These are phyloP conservation scores for Extremus antarcticus DNA, from an alignment of 495 filamentous ascomycete species.

Conservation along the genomic window DNA sequence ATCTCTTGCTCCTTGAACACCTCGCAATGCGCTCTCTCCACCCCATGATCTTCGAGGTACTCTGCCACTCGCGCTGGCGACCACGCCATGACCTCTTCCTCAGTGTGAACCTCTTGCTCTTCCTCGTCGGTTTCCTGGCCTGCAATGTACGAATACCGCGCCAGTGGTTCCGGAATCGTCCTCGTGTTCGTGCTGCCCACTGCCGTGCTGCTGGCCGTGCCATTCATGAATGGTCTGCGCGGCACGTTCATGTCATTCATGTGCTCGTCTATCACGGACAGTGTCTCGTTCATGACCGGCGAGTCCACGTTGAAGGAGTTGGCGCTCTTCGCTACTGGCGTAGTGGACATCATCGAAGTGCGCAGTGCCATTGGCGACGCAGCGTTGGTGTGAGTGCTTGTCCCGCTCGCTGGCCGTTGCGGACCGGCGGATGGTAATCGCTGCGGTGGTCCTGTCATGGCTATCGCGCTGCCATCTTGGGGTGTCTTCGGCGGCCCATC, in stretches of 20 bases:
- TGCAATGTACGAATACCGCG: slow-evolving; percentile 78
- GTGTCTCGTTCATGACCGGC: slow-evolving; percentile 89
- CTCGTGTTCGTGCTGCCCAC: too few species aligned
- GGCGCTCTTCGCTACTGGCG: slow-evolving; percentile 32
- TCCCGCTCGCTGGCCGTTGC: slow-evolving; percentile 25
- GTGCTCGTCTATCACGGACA: slow-evolving; percentile 96
- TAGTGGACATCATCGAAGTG: slow-evolving; percentile 3
- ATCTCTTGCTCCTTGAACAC: slow-evolving; percentile 96
- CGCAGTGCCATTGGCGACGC: slow-evolving; percentile 11
- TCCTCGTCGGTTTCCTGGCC: slow-evolving; percentile 49
- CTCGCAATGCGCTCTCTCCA: slow-evolving; percentile 78
- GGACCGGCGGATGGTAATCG: slow-evolving; percentile 24
- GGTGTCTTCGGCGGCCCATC: slow-evolving; percentile 11
- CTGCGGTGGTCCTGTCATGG: neutral
- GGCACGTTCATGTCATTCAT: slow-evolving; percentile 87
- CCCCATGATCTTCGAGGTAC: slow-evolving; percentile 67
- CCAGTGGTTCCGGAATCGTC: slow-evolving; percentile 56
- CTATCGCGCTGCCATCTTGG: neutral
- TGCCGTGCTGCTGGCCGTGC: slow-evolving; percentile 54
- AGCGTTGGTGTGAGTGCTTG: slow-evolving; percentile 2
- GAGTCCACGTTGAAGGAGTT: slow-evolving; percentile 27
- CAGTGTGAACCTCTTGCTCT: slow-evolving; percentile 31
- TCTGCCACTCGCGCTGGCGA: slow-evolving; percentile 67
- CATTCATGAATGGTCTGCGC: slow-evolving; percentile 43
- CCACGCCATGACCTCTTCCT: slow-evolving; percentile 47